These are phyloP conservation scores for Plantago elongata DNA, from an alignment of 257 asterid genomes.

Conservation along the genomic window DNA sequence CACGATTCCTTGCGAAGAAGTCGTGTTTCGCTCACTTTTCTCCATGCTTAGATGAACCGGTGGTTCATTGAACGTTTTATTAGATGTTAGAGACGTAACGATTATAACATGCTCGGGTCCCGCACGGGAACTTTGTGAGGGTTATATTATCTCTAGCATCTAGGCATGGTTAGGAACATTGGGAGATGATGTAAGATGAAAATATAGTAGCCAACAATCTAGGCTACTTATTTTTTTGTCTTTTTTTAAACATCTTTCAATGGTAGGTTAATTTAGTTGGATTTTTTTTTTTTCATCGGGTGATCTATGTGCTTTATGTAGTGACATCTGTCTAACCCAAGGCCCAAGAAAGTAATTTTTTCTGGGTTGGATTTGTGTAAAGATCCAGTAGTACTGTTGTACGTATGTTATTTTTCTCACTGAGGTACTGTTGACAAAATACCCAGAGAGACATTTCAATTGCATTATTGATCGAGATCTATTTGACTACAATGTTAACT, in stretches of 20 bases:
- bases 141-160: no score
- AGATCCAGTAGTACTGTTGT: no score
- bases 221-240: background rate
- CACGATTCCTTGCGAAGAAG: conserved; percentile 48
- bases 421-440: conserved; percentile 22
- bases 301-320: background rate
- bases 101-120: no score
- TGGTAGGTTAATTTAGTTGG: background rate
- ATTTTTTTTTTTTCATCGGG: background rate
- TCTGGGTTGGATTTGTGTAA: conserved; percentile 34
- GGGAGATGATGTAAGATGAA: background rate
- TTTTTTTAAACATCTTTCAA: conserved; percentile 34
- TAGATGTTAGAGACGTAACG: no score
- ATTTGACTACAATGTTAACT: no score
- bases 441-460: no score
- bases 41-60: conserved; percentile 28
- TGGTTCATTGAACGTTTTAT: no score
- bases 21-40: conserved; percentile 30
- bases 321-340: conserved; percentile 22
- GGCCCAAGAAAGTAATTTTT: conserved; percentile 21
- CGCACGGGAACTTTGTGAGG: no score
- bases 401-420: conserved; percentile 22
- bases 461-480: no score
- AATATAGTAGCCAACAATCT: no score
- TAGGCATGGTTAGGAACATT: no score